These are phyloP conservation scores for Barnettozyma californica DNA, from an alignment of 805 yeast genomes.

Conservation along the genomic window DNA sequence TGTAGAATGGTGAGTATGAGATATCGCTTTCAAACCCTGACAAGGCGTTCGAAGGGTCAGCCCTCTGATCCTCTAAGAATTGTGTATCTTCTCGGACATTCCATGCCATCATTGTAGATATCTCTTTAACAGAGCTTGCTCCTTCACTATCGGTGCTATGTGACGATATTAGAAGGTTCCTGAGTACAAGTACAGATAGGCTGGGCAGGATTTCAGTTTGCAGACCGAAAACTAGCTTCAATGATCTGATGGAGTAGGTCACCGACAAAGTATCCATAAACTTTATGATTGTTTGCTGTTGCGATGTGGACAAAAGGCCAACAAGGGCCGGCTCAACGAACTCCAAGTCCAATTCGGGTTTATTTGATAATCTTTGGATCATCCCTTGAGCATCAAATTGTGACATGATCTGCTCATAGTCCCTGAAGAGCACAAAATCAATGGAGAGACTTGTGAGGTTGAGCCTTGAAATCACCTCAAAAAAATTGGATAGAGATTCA, in stretches of 20 bases:
- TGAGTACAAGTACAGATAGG: slow-evolving; percentile 4
- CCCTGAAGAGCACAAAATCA: background rate
- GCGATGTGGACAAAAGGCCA: slow-evolving; percentile 9
- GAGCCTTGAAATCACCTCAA: background rate
- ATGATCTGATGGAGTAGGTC: slow-evolving; percentile 1
- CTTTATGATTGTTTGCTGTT: background rate
- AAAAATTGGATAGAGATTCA: background rate
- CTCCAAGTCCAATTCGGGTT: background rate
- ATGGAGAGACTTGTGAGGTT: background rate
- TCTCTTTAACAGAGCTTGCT: background rate
- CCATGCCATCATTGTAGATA: slow-evolving; percentile 20
- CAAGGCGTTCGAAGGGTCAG: background rate
- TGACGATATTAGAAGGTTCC: background rate
- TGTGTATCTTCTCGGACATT: slow-evolving; percentile 16
- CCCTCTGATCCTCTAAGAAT: background rate
- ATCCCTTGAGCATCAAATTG: background rate
- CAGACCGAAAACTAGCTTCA: slow-evolving; percentile 18
- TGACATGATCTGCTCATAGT: background rate
- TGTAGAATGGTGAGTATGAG: slow-evolving; percentile 14
- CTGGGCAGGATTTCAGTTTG: slow-evolving; percentile 16
- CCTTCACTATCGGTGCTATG: background rate
- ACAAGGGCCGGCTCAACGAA: slow-evolving; percentile 14
- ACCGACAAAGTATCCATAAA: slow-evolving; percentile 4
- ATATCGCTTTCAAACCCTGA: slow-evolving; percentile 9
- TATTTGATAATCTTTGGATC: background rate